Evolutionary conservation across 768 basidiomycete genomes (phyloP), one percentile per base, ranked within the genome.

Genomic region (Tulasnella sp.): DNA sequence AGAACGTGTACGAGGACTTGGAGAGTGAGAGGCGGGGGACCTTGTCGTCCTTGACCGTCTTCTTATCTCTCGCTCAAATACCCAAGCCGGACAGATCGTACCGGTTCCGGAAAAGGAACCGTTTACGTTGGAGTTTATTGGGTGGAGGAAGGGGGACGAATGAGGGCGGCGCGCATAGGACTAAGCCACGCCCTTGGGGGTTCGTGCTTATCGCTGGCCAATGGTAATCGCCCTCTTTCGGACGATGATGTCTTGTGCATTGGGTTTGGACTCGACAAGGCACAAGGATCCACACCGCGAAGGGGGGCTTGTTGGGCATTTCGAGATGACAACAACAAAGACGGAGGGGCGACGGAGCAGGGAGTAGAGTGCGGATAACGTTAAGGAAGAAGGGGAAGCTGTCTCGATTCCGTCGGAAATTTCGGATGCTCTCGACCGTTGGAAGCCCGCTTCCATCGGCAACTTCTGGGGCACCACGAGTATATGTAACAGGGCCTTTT

Each of bases 151-250:
- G 37, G 26, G 9, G 1, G 19, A 5, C 41, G 37, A 40, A 36
- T 37, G 41, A 67, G 66, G 26, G 41, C 16, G n/a, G 37, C n/a
- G 37, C 66, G 59, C 7, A 17, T 37, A 67, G 37, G 22, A 12
- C 34, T 19, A 65, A 65, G 63, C 63, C 34, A 65, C 37, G 66
- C 16, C 35, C 39, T 22, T 2, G 35, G 12, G 37, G 66, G 37
- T 40, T 37, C 66, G 37, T 67, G 37, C 66, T 67, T 67, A 67
- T 67, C 66, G 66, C 66, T 67, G 37, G 66, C 66, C 66, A 67
- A 67, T 67, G 66, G 26, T 19, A n/a, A 40, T 34, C 1, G 37
- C 9, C 35, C 47, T 52, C 47, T 52, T 52, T 52, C 47, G 47
- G 17, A 52, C 47, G 47, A 52, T 52, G 47, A 52, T 52, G 47